Evolutionary conservation across 306 rosid genomes (phyloP).

Genomic region (Pyrus betulifolia): DNA sequence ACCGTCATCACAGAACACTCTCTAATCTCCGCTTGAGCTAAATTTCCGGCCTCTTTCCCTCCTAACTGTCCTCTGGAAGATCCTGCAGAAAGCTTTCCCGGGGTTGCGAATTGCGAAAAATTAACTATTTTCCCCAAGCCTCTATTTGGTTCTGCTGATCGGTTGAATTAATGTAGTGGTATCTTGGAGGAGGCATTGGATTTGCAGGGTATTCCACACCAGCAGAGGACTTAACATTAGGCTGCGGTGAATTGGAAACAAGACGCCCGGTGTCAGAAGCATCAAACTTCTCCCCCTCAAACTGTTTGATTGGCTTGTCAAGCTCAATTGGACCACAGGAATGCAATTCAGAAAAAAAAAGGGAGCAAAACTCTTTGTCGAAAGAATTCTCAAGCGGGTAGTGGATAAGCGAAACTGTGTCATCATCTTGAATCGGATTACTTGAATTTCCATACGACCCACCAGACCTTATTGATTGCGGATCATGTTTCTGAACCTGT

Average conservation of each 20-base stretch:
- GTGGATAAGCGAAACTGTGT: slow-evolving; percentile 53
- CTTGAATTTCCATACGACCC: slow-evolving; percentile 40
- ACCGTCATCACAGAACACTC: slow-evolving; percentile 59
- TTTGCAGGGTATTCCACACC: slow-evolving; percentile 34
- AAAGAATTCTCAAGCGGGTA: slow-evolving; percentile 59
- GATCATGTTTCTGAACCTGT: slow-evolving; percentile 47
- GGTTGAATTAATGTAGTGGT: slow-evolving; percentile 32
- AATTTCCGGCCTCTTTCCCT: slow-evolving; percentile 24
- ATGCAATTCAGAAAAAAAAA: slow-evolving; percentile 43
- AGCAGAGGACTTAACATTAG: slow-evolving; percentile 24
- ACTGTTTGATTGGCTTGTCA: slow-evolving; percentile 34
- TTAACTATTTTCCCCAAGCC: slow-evolving; percentile 27
- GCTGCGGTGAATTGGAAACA: slow-evolving; percentile 21
- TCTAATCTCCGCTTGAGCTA: slow-evolving; percentile 35
- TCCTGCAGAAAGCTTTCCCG: slow-evolving; percentile 21
- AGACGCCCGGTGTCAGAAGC: slow-evolving; percentile 19
- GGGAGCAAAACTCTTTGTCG: slow-evolving; percentile 52
- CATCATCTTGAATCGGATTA: slow-evolving; percentile 52
- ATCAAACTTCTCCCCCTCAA: slow-evolving; percentile 40
- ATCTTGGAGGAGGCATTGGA: slow-evolving; percentile 54
- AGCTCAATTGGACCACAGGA: slow-evolving; percentile 41
- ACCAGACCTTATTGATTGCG: slow-evolving; percentile 20
- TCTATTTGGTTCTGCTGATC: slow-evolving; percentile 20
- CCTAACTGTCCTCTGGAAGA: slow-evolving; percentile 27
- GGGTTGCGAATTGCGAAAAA: slow-evolving; percentile 33